phyloP scores from a whole-genome alignment of 139 green algal species.

The Astrephomene gubernaculifera region DNA sequence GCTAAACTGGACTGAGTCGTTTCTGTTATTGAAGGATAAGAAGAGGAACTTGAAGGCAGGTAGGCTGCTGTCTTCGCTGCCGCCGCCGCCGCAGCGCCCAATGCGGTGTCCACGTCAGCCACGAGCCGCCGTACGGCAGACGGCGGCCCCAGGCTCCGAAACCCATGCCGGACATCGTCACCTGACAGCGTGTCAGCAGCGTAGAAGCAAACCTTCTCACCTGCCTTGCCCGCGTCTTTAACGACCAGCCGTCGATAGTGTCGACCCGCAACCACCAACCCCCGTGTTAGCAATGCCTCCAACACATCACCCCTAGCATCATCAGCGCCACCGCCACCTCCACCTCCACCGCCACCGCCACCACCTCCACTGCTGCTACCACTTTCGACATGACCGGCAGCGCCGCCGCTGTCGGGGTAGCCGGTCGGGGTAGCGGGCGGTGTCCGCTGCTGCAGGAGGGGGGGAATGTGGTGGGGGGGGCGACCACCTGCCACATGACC shows the following conservation, averaged over 20 bases:
- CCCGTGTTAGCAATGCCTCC: neutral
- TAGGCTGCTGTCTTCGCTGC: too few relatives aligned
- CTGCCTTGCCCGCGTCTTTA: conserved; percentile 12
- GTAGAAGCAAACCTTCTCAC: conserved; percentile 25
- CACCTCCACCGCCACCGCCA: neutral
- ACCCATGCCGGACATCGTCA: conserved; percentile 16
- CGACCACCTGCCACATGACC: too few relatives aligned
- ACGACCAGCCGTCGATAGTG: conserved; percentile 12
- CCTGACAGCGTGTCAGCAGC: neutral
- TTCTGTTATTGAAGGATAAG: too few relatives aligned
- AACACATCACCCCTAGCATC: neutral
- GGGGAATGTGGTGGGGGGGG: neutral
- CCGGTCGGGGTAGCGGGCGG: neutral
- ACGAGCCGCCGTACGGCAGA: conserved; percentile 11
- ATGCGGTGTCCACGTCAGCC: neutral
- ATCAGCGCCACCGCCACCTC: neutral
- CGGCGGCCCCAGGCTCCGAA: conserved; percentile 27
- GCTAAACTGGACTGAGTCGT: too few relatives aligned
- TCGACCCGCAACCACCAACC: conserved; percentile 10
- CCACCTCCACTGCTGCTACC: neutral
- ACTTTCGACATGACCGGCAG: neutral
- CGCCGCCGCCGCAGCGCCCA: neutral
- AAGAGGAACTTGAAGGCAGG: too few relatives aligned
- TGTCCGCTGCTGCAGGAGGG: neutral
- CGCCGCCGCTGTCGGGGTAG: neutral